Conservation (phyloP, 2,329 filamentous ascomycete genomes). For the Hirsutella minnesotensis region DNA sequence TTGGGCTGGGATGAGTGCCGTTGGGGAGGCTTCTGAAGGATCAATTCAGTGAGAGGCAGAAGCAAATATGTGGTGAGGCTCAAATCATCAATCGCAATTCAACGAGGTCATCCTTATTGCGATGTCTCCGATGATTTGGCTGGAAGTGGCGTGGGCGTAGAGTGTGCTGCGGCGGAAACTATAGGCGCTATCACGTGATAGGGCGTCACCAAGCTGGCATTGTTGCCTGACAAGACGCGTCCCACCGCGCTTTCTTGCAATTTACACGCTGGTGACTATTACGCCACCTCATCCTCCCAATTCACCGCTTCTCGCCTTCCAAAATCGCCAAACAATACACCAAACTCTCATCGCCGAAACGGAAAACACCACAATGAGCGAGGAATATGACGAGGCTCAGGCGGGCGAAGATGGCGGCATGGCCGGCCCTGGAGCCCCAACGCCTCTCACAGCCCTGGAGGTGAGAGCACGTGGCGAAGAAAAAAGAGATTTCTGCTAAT, state of each 20-base stretch:
- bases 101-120: too few relatives aligned
- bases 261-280: too few relatives aligned
- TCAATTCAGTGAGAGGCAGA: too few relatives aligned
- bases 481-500: conserved; percentile 1
- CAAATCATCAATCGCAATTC: too few relatives aligned
- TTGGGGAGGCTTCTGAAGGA: too few relatives aligned
- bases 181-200: conserved; percentile 18
- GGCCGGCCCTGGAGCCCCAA: conserved; percentile 84
- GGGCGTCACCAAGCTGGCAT: conserved; percentile 20
- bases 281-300: background rate
- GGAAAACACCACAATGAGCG: conserved; percentile 26
- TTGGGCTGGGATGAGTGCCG: too few relatives aligned
- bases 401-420: conserved; percentile 56
- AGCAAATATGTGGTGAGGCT: too few relatives aligned
- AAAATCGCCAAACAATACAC: background rate
- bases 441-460: conserved; percentile 75
- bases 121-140: too few relatives aligned
- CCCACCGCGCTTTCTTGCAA: background rate
- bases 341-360: too few relatives aligned
- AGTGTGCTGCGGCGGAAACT: too few relatives aligned
- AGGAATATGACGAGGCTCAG: conserved; percentile 55
- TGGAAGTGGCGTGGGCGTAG: too few relatives aligned
- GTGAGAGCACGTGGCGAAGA: conserved; percentile 34
- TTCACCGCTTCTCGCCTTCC: background rate
- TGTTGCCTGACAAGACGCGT: conserved; percentile 12